These are phyloP conservation scores for Elsinoe arachidis DNA, from an alignment of 2,329 filamentous ascomycete genomes.

Conservation along the genomic window DNA sequence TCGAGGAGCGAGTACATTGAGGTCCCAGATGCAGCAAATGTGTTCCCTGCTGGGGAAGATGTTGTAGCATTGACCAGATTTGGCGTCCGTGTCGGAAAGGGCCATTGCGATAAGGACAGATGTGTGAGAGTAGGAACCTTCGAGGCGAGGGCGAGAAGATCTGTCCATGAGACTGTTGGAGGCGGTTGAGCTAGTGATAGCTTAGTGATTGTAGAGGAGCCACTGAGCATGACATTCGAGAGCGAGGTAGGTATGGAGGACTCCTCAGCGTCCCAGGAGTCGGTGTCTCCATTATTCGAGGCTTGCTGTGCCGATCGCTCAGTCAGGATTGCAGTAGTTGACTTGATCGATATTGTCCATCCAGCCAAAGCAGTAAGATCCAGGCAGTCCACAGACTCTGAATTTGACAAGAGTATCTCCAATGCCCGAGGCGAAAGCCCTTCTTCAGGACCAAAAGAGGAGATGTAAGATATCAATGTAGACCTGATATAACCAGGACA, in stretches of 20 bases:
- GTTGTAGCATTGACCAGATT: conserved; percentile 41
- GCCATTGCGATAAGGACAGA: conserved; percentile 56
- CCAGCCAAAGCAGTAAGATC: conserved; percentile 47
- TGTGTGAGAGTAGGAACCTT: conserved; percentile 51
- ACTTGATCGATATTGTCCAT: conserved; percentile 34
- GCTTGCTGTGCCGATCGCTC: background rate
- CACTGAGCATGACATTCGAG: conserved; percentile 29
- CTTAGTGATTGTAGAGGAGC: conserved; percentile 44
- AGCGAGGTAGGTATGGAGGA: conserved; percentile 20
- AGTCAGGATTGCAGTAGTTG: background rate
- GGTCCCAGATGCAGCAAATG: conserved; percentile 42
- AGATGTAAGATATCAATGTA: conserved; percentile 48
- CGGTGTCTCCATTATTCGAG: conserved; percentile 23
- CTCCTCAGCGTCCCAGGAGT: conserved; percentile 38
- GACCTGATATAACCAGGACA: conserved; percentile 46
- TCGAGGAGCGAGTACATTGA: conserved; percentile 46
- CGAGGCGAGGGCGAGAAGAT: conserved; percentile 45
- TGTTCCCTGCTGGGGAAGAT: conserved; percentile 31
- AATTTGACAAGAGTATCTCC: conserved; percentile 42
- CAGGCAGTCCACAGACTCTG: conserved; percentile 40
- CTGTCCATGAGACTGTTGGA: conserved; percentile 44
- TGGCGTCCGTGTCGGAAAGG: conserved; percentile 48
- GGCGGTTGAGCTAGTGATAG: conserved; percentile 50
- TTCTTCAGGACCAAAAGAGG: conserved; percentile 38
- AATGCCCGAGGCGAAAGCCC: conserved; percentile 38